phyloP scores from a whole-genome alignment of 2,329 filamentous ascomycete species.

The Aspergillus floridensis region DNA sequence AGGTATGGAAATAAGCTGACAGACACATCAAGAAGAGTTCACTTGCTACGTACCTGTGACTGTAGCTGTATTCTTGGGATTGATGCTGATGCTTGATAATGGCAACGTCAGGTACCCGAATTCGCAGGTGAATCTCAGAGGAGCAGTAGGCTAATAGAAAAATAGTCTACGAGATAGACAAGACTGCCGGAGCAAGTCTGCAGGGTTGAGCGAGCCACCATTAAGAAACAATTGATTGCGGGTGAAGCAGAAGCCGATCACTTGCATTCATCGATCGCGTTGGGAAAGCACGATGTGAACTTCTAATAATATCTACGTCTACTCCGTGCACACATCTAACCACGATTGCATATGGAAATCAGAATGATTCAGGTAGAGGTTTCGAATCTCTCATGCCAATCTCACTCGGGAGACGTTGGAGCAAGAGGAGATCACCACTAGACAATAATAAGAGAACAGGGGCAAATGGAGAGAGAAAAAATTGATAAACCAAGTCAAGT shows the following conservation, averaged over 20 bases:
- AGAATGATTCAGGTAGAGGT: background rate
- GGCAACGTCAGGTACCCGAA: too few relatives aligned
- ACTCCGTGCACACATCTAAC: background rate
- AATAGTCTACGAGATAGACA: too few relatives aligned
- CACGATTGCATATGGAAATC: background rate
- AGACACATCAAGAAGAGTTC: background rate
- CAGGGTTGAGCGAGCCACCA: constrained; percentile 12
- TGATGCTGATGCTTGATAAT: background rate
- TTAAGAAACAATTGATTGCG: background rate
- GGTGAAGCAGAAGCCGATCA: background rate
- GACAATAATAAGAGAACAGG: background rate
- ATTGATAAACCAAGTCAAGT: background rate
- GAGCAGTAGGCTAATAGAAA: too few relatives aligned
- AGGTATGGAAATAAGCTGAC: background rate
- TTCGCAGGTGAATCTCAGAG: background rate
- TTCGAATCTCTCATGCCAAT: background rate
- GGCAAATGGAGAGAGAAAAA: background rate
- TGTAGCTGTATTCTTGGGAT: background rate
- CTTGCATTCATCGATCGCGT: constrained; percentile 8
- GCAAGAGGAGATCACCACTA: background rate
- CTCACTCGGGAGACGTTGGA: background rate
- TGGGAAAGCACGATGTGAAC: constrained; percentile 10
- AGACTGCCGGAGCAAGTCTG: background rate
- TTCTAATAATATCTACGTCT: background rate
- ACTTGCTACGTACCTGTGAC: background rate